Percentiles rank a stretch among this genome's conserved stretches.
Conservation (phyloP, 2,329 filamentous ascomycete species). For the Reticulascus tulasneorum region DNA sequence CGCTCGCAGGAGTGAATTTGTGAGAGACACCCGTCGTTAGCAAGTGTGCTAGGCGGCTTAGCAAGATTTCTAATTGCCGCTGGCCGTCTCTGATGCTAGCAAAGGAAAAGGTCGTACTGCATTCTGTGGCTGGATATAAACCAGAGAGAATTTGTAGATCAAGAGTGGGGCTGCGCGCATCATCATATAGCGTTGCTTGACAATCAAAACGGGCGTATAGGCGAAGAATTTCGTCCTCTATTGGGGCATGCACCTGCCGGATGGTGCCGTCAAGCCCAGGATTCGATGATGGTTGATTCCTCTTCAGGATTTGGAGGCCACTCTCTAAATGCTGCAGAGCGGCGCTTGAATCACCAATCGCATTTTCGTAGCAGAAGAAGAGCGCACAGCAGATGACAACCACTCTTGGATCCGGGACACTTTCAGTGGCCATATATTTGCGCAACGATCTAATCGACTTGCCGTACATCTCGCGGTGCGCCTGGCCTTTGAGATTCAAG, state of each 20-base stretch:
- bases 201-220: conserved; percentile 8
- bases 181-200: conserved; percentile 9
- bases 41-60: not conserved
- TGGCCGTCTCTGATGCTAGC: not conserved
- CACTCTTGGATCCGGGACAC: not conserved
- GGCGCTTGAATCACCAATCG: conserved; percentile 8
- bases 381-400: conserved; percentile 9
- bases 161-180: conserved; percentile 2
- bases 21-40: not conserved
- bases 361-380: conserved; percentile 13
- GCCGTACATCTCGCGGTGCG: conserved; percentile 4
- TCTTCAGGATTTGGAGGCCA: conserved; percentile 3
- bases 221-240: not conserved
- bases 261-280: not conserved
- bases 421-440: conserved; percentile 1
- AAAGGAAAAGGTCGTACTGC: not conserved
- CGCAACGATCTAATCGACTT: conserved; percentile 11
- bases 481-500: not conserved
- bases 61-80: not conserved
- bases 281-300: not conserved
- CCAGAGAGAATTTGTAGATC: not conserved
- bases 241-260: not conserved
- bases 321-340: conserved; percentile 10
- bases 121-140: too few relatives aligned
- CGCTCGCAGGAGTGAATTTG: not conserved